Base-by-base conservation (phyloP, 2,329 filamentous ascomycete species). In the Alternaria sp. region DNA sequence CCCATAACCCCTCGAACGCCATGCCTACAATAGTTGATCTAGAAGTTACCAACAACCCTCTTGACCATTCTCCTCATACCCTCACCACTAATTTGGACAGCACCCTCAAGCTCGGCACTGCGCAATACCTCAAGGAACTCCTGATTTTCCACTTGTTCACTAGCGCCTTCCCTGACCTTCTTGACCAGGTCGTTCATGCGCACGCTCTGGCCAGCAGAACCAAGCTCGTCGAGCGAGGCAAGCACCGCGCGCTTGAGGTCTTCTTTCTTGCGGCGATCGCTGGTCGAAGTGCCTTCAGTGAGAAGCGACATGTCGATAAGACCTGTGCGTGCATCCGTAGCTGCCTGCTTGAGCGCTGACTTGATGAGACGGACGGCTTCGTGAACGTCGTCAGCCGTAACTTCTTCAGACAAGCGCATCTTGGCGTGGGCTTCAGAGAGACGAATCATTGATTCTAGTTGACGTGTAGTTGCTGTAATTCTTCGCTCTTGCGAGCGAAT, bases 371-470 rank as follows among this genome's bases (percentile, higher is more conserved):
- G 90, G 48, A 97, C 92, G 0, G 95, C 94, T 82, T 99, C 95
- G 51, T 88, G 83, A 6, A 99, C 96, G 73, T 99, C 96, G 50
- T 87, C 86, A 28, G 86, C 87, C 0, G 92, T 93, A 43, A 99
- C 95, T 14, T 85, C 87, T 3, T 84, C 78, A 0, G 91, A 88
- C 5, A 99, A 87, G 4, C 95, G 91, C 96, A 99, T 99, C 80
- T 97, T 97, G 51, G 95, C 96, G 80, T 99, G 96, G 0, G 94
- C 95, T 83, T 99, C 95, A 1, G 94, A 84, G 3, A 99, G 90
- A 63, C 95, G 94, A 76, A 99, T 98, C 96, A 99, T 99, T 46
- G 91, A 95, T 81, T 99, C 96, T 6, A 99, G 86, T 81, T 99
- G 95, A 76, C 95, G 89, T 0, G 96, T 99, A 3, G 95, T 99